Evolutionary conservation across 2,329 filamentous ascomycete genomes (phyloP).

Genomic region (Bipolaris bicolor): DNA sequence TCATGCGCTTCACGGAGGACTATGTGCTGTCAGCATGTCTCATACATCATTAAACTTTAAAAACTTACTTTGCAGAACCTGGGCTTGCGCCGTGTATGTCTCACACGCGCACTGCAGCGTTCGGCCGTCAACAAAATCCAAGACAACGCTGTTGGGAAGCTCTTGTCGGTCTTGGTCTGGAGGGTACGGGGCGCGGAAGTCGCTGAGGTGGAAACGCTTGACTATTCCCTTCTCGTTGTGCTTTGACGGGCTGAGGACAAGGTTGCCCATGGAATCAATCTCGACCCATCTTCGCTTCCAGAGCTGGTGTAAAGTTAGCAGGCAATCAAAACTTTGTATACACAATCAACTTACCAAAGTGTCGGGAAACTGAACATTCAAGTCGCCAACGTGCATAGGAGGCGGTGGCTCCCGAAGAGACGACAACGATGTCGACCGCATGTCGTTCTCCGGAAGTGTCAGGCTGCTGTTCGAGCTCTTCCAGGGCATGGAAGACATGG

Average conservation of each 20-base stretch:
- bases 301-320: constrained; percentile 54
- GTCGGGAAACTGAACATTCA: constrained; percentile 97
- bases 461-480: constrained; percentile 54
- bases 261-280: constrained; percentile 80
- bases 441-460: constrained; percentile 49
- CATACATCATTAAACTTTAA: no score
- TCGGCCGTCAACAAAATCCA: constrained; percentile 67
- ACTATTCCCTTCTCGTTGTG: constrained; percentile 67
- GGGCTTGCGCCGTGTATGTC: constrained; percentile 41
- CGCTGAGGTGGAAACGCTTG: constrained; percentile 83
- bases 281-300: constrained; percentile 94
- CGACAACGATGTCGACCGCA: constrained; percentile 32
- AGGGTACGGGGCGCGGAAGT: constrained; percentile 78
- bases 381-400: constrained; percentile 78
- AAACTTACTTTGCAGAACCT: constrained; percentile 46
- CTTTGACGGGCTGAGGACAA: constrained; percentile 77
- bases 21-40: constrained; percentile 28
- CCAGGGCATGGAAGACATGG: constrained; percentile 60
- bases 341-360: constrained; percentile 63
- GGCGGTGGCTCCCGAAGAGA: constrained; percentile 54
- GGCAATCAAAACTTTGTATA: not conserved
- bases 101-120: constrained; percentile 65
- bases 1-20: constrained; percentile 48
- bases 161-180: constrained; percentile 94
- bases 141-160: constrained; percentile 79